Percentiles rank a stretch among this genome's conserved stretches.
phyloP scores from a whole-genome alignment of 768 basidiomycete species.

The Lyophyllum semitale region DNA sequence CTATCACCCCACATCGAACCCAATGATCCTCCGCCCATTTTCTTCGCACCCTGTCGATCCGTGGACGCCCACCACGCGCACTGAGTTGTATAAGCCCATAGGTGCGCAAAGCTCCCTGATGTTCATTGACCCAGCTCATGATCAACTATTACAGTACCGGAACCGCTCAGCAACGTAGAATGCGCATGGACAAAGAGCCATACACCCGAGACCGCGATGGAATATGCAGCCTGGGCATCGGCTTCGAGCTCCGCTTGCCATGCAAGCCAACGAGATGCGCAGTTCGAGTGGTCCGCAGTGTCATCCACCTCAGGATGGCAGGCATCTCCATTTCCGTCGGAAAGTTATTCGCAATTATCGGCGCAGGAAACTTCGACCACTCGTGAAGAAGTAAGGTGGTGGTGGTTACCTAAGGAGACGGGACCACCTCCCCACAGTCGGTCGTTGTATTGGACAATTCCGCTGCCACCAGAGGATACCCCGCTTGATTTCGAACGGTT shows the following conservation, averaged over 20 bases:
- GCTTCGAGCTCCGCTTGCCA: neutral
- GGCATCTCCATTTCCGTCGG: no score
- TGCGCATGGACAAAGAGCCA: neutral
- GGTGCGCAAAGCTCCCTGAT: neutral
- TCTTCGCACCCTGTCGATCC: neutral
- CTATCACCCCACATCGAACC: no score
- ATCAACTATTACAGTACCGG: neutral
- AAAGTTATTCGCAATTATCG: neutral
- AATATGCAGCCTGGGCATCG: neutral
- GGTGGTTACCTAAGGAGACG: neutral
- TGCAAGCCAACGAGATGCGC: neutral
- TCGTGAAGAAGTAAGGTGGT: neutral
- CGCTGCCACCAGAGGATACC: neutral
- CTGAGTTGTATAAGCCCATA: neutral
- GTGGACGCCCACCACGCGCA: neutral
- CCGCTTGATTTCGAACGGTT: neutral
- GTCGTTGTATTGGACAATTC: neutral
- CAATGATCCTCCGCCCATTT: neutral
- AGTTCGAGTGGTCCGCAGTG: no score
- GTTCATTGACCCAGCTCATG: neutral
- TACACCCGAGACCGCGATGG: neutral
- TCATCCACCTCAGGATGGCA: no score
- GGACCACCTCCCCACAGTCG: neutral
- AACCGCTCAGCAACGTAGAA: neutral
- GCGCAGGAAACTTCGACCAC: neutral